Conservation (phyloP, 129 eudicot genomes). For the Daucus carota region DNA sequence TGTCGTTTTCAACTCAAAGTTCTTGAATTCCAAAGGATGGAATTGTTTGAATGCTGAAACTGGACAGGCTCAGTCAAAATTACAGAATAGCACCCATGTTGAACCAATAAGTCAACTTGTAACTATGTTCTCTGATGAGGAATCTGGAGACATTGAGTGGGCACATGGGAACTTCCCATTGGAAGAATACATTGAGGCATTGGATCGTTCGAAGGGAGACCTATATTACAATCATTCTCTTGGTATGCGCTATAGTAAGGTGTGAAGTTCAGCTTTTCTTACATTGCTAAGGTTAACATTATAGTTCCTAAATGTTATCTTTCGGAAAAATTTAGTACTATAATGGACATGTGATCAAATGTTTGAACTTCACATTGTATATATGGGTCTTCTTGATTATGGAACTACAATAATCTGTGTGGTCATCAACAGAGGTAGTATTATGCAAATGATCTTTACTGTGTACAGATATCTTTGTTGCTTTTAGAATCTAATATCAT, state of each 20-base stretch:
- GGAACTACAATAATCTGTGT: background rate
- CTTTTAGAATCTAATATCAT: background rate
- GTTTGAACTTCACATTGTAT: background rate
- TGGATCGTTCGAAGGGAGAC: conserved; percentile 86
- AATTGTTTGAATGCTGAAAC: conserved; percentile 40
- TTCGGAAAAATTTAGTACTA: background rate
- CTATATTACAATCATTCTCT: conserved; percentile 83
- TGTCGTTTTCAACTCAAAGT: conserved; percentile 63
- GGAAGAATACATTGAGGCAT: conserved; percentile 76
- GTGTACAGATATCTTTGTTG: background rate
- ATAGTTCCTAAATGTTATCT: background rate
- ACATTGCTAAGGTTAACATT: background rate
- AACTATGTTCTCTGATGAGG: conserved; percentile 60
- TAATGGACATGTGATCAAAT: background rate
- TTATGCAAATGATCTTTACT: background rate
- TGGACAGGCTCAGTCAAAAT: conserved; percentile 28
- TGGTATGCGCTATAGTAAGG: conserved; percentile 98
- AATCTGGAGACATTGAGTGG: conserved; percentile 68
- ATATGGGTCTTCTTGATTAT: background rate
- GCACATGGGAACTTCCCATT: conserved; percentile 89
- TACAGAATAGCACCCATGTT: conserved; percentile 32
- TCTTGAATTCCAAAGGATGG: conserved; percentile 64
- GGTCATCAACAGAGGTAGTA: background rate
- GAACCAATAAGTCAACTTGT: conserved; percentile 65
- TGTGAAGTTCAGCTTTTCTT: conserved; percentile 24